Percentiles rank a stretch among this genome's conserved stretches.
These are phyloP conservation scores for Eucalyptus urophylla DNA, from an alignment of 345 rosid genomes.

Conservation along the genomic window DNA sequence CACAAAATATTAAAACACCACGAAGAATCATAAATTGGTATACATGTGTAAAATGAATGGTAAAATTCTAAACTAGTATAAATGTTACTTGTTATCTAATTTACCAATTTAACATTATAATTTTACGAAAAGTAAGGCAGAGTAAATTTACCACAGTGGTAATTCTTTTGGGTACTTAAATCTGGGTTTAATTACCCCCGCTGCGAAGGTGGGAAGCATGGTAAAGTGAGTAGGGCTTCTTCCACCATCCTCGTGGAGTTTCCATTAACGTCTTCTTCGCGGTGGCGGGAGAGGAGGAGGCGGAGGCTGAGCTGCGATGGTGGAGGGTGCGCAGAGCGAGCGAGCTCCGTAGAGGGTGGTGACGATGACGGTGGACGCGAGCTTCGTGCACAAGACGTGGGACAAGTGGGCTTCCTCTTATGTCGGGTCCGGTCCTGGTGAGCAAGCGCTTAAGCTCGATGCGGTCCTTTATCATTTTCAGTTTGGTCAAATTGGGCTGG, in stretches of 20 bases:
- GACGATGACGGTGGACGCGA: constrained; percentile 48
- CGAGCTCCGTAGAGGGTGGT: neutral
- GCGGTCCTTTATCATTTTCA: neutral
- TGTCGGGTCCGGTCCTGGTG: constrained; percentile 45
- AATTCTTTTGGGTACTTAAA: accelerated
- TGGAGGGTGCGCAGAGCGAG: neutral
- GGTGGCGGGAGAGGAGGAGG: neutral
- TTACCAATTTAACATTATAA: too few relatives aligned
- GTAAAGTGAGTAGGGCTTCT: neutral
- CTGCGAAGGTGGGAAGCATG: neutral
- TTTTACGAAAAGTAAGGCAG: too few relatives aligned
- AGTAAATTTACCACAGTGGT: too few relatives aligned
- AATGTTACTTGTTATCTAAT: too few relatives aligned
- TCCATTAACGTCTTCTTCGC: neutral
- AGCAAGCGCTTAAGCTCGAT: neutral
- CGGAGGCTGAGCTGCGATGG: neutral
- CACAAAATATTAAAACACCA: too few relatives aligned
- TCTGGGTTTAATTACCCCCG: neutral
- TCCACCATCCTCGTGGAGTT: neutral
- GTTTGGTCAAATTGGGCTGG: neutral
- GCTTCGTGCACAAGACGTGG: constrained; percentile 49
- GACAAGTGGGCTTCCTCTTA: constrained; percentile 58
- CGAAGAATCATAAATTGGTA: too few relatives aligned
- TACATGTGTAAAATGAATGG: too few relatives aligned
- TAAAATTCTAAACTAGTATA: too few relatives aligned